Base-by-base conservation (phyloP, 768 basidiomycete genomes). In the Paxillus involutus region DNA sequence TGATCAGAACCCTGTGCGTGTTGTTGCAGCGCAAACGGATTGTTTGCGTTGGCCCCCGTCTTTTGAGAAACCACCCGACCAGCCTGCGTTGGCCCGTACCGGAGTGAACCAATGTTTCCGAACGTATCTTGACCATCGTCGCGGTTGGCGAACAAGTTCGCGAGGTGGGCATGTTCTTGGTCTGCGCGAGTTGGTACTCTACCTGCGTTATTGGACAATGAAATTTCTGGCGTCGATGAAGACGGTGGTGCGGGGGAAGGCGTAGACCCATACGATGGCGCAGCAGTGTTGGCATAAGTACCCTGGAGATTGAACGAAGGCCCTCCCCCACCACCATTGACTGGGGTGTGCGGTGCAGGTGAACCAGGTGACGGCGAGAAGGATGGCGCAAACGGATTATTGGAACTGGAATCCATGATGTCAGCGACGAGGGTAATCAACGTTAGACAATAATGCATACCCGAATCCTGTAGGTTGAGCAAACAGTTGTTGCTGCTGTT, bases 121-220 rank as follows among this genome's bases (percentile, higher is more conserved):
- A 98, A 98, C 49, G 96, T 96, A 72, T 99, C 97, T 67, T 89
- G 77, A 1, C 97, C 96, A 61, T 91, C 94, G 52, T 97, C 95
- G 47, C 88, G 79, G 64, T 90, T 91, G 6, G 91, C 95, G 58
- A 98, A 85, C 61, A 98, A 71, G 49, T 71, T 76, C 3, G 95
- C 94, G 49, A 99, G 81, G 36, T 86, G 81, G 13, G 83, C 67
- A 64, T 92, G 80, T 53, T 84, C 81, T 56, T 89, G 84, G 68
- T 96, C 91, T 45, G 79, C 75, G 44, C 76, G 76, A 21, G 73
- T 74, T 36, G 67, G 67, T 33, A 56, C 67, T 50, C 59, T 62
- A 30, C 57, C 60, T 9, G 57, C 53, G 3, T 52, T 50, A 16
- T 51, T 36, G 2, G 57, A 60, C 37, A 66, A 39, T 24, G 64